phyloP scores from a whole-genome alignment of 495 filamentous ascomycete species.

The Diplogelasinospora grovesii region DNA sequence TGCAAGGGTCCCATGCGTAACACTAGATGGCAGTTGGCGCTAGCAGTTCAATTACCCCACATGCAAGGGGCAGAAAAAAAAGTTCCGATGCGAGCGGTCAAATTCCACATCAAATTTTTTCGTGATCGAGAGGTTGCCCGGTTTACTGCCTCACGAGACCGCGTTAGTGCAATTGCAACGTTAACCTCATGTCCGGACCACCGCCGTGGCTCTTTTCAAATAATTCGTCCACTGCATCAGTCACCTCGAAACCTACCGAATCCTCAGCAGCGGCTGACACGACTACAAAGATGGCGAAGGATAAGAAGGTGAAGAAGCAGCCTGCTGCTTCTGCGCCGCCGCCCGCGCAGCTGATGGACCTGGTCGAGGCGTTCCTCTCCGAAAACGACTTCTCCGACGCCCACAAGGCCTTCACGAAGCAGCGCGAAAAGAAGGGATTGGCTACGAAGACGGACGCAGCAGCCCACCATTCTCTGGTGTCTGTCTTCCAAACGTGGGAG shows the following conservation, averaged over 20 bases:
- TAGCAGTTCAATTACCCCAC: too few species aligned
- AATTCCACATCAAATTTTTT: too few species aligned
- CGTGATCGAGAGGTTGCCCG: too few species aligned
- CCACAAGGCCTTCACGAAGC: conserved; percentile 52
- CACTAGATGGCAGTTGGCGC: too few species aligned
- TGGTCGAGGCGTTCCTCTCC: conserved; percentile 61
- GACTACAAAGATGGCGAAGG: conserved; percentile 3
- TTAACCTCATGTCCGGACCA: conserved; percentile 28
- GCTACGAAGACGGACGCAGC: conserved; percentile 22
- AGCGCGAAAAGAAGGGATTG: conserved; percentile 44
- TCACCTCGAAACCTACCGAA: neutral
- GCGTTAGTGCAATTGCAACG: too few species aligned
- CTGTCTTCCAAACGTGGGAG: conserved; percentile 42
- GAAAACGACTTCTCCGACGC: conserved; percentile 57
- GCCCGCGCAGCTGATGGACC: conserved; percentile 53
- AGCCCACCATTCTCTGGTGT: conserved; percentile 30
- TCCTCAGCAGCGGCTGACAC: conserved; percentile 4
- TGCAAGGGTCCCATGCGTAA: too few species aligned
- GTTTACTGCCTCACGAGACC: too few species aligned
- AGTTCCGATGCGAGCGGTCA: too few species aligned
- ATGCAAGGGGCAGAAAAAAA: too few species aligned
- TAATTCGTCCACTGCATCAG: conserved; percentile 20
- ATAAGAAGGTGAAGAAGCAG: conserved; percentile 27
- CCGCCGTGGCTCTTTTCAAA: conserved; percentile 45
- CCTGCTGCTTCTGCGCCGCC: conserved; percentile 25